These are phyloP conservation scores for Penicillium crustosum DNA, from an alignment of 2,329 filamentous ascomycete genomes.

Conservation along the genomic window DNA sequence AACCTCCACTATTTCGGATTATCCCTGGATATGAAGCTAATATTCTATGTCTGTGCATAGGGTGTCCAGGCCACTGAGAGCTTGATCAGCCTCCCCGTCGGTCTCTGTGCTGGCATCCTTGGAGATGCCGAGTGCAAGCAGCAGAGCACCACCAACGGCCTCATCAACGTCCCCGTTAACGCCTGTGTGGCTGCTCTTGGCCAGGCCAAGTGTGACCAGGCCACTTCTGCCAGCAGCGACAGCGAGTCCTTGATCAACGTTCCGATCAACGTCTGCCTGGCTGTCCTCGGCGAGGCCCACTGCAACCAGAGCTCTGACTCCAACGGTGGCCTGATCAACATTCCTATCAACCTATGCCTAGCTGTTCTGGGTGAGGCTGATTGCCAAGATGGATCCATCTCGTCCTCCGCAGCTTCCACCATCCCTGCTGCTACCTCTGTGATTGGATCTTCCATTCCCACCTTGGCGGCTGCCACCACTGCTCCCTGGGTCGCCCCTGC, in stretches of 20 bases:
- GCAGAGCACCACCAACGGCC: slow-evolving; percentile 15
- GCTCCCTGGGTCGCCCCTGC: not conserved
- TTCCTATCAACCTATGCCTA: slow-evolving; percentile 31
- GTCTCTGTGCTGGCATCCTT: slow-evolving; percentile 29
- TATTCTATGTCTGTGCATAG: not conserved
- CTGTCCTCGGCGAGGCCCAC: slow-evolving; percentile 29
- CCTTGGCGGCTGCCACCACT: not conserved
- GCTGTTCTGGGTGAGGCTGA: slow-evolving; percentile 28
- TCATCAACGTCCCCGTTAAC: slow-evolving; percentile 28
- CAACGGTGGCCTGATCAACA: slow-evolving; percentile 25
- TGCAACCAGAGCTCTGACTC: slow-evolving; percentile 23
- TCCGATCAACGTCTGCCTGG: slow-evolving; percentile 30
- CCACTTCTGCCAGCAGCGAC: slow-evolving; percentile 4
- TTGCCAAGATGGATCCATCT: slow-evolving; percentile 7
- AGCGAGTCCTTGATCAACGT: slow-evolving; percentile 28
- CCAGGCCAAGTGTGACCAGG: slow-evolving; percentile 28
- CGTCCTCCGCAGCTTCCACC: not conserved
- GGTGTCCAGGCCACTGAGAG: not conserved
- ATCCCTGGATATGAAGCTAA: not conserved
- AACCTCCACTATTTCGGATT: not conserved
- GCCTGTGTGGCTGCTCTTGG: slow-evolving; percentile 27
- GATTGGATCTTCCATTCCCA: not conserved
- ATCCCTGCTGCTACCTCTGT: not conserved
- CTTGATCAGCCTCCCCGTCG: slow-evolving; percentile 30
- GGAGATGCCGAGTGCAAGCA: slow-evolving; percentile 30